A percentile compares a stretch with the other conserved stretches of the same genome.
phyloP scores from a whole-genome alignment of 2,329 filamentous ascomycete species.

The Trichoderma cornu-damae region DNA sequence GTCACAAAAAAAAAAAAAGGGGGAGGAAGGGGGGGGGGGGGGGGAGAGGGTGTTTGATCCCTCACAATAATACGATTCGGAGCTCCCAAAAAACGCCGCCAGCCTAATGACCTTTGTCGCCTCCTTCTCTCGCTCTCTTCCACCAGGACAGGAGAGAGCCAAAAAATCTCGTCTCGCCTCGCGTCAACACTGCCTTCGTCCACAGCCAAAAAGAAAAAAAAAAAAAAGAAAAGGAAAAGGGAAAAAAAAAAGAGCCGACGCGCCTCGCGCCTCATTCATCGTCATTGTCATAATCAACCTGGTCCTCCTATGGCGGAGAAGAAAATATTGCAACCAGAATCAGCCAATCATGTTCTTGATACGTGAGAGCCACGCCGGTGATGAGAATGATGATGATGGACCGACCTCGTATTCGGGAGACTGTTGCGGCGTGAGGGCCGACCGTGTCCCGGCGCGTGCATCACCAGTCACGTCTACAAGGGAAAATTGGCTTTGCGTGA shows the following conservation, averaged over 20 bases:
- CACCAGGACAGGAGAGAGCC: not conserved
- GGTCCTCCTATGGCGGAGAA: constrained; percentile 21
- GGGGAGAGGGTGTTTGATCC: not conserved
- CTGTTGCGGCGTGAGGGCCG: constrained; percentile 14
- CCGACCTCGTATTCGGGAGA: constrained; percentile 27
- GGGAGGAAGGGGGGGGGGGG: too few relatives aligned
- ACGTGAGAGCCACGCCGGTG: constrained; percentile 22
- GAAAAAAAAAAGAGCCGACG: not conserved
- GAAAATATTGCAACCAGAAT: constrained; percentile 20
- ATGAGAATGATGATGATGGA: constrained; percentile 21
- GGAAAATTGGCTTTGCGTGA: constrained; percentile 9
- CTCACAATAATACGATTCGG: not conserved
- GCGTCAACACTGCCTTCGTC: not conserved
- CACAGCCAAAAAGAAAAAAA: too few relatives aligned
- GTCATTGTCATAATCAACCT: constrained; percentile 19
- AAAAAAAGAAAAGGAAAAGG: too few relatives aligned
- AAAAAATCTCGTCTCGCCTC: not conserved
- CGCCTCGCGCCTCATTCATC: constrained; percentile 18
- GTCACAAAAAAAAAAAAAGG: too few relatives aligned
- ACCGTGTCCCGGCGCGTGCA: constrained; percentile 1
- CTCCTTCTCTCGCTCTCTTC: not conserved
- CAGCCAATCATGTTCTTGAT: constrained; percentile 28
- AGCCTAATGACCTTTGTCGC: not conserved
- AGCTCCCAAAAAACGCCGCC: constrained; percentile 4
- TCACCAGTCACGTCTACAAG: constrained; percentile 11